Percentiles rank a stretch among this genome's conserved stretches.
Conservation (phyloP, 306 rosid genomes). For the Hippophae gyantsensis region DNA sequence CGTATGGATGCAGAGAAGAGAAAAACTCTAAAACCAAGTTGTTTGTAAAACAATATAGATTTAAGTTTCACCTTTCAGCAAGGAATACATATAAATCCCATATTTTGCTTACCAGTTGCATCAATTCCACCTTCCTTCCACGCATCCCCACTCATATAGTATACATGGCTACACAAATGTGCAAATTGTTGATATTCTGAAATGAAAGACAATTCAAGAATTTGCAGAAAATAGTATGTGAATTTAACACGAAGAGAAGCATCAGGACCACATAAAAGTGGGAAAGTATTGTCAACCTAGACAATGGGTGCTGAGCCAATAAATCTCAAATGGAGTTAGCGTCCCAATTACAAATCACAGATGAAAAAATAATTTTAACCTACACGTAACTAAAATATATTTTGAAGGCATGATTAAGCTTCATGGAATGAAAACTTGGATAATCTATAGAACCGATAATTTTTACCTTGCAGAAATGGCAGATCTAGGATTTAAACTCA, state of each 20-base stretch:
- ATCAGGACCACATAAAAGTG: background rate
- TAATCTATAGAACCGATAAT: too few relatives aligned
- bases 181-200: conserved; percentile 21
- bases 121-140: conserved; percentile 99
- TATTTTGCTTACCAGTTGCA: conserved; percentile 68
- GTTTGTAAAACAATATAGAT: too few relatives aligned
- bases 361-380: too few relatives aligned
- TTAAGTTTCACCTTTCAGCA: too few relatives aligned
- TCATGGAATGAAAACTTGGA: background rate
- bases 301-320: background rate
- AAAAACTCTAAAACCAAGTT: too few relatives aligned
- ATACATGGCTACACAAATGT: conserved; percentile 61
- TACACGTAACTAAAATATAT: background rate
- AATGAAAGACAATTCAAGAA: conserved; percentile 3
- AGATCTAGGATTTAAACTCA: too few relatives aligned
- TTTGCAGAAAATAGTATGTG: background rate
- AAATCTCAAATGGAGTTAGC: background rate
- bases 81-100: too few relatives aligned
- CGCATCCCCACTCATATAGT: conserved; percentile 98
- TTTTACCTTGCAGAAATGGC: too few relatives aligned
- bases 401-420: background rate
- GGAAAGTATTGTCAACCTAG: background rate
- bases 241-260: background rate
- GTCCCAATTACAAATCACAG: background rate
- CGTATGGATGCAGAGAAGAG: too few relatives aligned